Conservation (phyloP, 1,139 yeast species). For the Zygosaccharomyces pseudobailii region DNA sequence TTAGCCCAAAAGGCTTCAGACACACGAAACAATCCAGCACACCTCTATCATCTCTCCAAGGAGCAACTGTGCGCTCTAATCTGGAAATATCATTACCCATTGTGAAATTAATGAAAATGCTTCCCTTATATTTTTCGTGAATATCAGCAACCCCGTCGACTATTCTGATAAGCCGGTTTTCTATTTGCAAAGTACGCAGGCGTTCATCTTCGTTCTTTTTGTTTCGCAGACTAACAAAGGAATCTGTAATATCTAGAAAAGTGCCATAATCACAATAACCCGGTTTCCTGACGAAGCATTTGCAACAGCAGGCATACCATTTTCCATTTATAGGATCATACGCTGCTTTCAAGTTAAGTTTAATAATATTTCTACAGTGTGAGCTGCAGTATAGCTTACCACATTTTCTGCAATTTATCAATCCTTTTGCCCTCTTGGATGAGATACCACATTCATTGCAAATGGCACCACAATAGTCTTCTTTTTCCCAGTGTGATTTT, state of each 20-base stretch:
- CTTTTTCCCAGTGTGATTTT: constrained; percentile 62
- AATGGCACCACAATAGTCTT: constrained; percentile 39
- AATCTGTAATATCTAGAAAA: constrained; percentile 42
- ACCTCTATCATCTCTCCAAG: constrained; percentile 62
- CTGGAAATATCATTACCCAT: constrained; percentile 29
- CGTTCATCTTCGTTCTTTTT: constrained; percentile 38
- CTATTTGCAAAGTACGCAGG: constrained; percentile 53
- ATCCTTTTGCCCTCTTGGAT: constrained; percentile 47
- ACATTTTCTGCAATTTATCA: constrained; percentile 63
- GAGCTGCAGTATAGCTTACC: constrained; percentile 64
- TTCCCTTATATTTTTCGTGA: constrained; percentile 16
- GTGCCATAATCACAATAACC: constrained; percentile 47
- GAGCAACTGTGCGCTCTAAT: constrained; percentile 51
- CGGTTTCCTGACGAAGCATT: constrained; percentile 54
- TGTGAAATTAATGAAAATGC: constrained; percentile 25
- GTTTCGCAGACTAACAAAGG: constrained; percentile 43
- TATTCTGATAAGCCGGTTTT: constrained; percentile 56
- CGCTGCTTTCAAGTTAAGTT: constrained; percentile 43
- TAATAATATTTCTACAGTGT: constrained; percentile 55
- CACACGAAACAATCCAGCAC: constrained; percentile 63
- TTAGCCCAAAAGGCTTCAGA: constrained; percentile 47
- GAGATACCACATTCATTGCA: constrained; percentile 38
- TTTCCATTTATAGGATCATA: constrained; percentile 48
- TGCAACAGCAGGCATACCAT: constrained; percentile 67
- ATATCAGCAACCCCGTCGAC: constrained; percentile 30